Base-by-base conservation (phyloP, 176 grass and related monocot species). In the Avena atlantica region DNA sequence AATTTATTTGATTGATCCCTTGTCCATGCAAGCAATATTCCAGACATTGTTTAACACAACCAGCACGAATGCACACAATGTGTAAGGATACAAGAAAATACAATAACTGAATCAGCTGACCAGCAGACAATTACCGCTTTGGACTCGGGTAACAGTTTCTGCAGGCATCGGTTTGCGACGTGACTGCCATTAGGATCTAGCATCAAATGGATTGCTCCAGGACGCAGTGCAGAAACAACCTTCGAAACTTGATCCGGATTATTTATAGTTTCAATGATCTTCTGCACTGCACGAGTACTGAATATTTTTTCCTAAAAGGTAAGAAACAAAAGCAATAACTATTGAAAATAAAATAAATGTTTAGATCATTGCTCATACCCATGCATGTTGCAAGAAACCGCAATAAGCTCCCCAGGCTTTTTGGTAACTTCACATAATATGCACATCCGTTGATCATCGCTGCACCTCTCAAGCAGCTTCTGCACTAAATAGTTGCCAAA, bases 221-320 rank as follows among this genome's bases (percentile, higher is more conserved):
- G 89, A 79, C 80, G 85, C 80, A 98, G 78, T 61, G 93, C 78
- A 45, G 79, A 87, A 21, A 93, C 91, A 81, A 94, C 71, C 87
- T 83, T 88, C 4, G 73, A 91, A 83, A 78, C 47, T 82, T 95
- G 85, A 59, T 90, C 79, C 0, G 65, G 72, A 25, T 19, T 83
- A 83, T 74, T 90, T 67, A 94, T 70, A 56, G 85, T 91, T 60
- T 94, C 96, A 72, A 98, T 91, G 76, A 98, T 73, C 89, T 94
- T 98, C 84, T 96, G 96, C 50, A 98, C 94, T 13, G 84, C 87
- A 68, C 90, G 93, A 37, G 93, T 91, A 74, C 96, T 96, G 83
- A 84, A 95, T 16, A 47, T 75, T 83, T 76, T 81, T 69, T 20
- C 48, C 4, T 66, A 66, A 44, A 36, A 47, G 8, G 42, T 88